phyloP scores from a whole-genome alignment of 2,329 filamentous ascomycete species.

The Coniochaeta pulveracea region DNA sequence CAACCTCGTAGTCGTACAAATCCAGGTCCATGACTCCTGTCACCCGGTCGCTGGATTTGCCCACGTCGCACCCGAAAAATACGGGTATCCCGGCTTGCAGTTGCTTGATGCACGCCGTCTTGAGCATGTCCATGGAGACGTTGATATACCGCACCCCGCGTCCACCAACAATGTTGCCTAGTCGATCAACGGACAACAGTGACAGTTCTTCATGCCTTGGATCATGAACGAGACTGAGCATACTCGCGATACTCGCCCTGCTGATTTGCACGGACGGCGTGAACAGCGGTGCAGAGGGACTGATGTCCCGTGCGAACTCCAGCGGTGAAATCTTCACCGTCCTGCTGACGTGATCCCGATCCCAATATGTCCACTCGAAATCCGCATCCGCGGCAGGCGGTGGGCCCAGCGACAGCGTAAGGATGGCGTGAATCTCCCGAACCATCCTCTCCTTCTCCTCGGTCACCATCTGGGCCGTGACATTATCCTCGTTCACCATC shows the following conservation, averaged over 20 bases:
- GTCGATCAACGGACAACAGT: constrained; percentile 63
- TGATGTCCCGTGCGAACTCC: constrained; percentile 58
- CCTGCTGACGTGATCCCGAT: constrained; percentile 54
- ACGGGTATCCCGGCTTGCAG: constrained; percentile 67
- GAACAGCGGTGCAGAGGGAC: background rate
- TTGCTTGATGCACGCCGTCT: constrained; percentile 64
- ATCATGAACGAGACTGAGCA: constrained; percentile 79
- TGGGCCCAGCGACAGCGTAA: constrained; percentile 74
- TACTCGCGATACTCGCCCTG: constrained; percentile 45
- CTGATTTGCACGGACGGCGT: background rate
- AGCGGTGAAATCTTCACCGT: constrained; percentile 54
- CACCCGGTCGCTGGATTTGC: constrained; percentile 60
- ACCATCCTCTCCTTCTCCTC: constrained; percentile 62
- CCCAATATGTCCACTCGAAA: constrained; percentile 75
- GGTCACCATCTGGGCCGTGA: constrained; percentile 26
- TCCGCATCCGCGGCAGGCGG: constrained; percentile 56
- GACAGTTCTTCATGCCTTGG: constrained; percentile 65
- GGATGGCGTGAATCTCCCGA: constrained; percentile 65
- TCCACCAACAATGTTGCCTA: constrained; percentile 74
- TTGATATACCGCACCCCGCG: constrained; percentile 73
- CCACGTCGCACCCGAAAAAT: constrained; percentile 84
- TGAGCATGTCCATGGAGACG: constrained; percentile 62
- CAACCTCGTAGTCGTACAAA: constrained; percentile 69
- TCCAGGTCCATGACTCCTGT: constrained; percentile 72
- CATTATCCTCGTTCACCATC: constrained; percentile 29